Base-by-base conservation (phyloP, 1,139 yeast species). In the Candida glucosophila region DNA sequence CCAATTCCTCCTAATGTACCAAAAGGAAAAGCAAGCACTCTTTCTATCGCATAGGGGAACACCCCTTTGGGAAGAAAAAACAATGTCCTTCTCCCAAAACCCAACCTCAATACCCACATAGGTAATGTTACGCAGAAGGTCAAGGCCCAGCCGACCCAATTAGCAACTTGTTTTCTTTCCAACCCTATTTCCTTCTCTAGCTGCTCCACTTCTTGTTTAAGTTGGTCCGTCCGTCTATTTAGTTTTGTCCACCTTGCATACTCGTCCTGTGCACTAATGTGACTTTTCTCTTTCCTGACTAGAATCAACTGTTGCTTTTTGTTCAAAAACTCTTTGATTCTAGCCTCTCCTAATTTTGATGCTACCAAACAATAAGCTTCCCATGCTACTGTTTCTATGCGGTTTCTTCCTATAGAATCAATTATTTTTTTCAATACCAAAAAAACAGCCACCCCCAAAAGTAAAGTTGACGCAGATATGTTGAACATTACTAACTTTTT, bases 181-280 rank as follows among this genome's bases (percentile, higher is more conserved):
- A 49, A 33, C 3, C 58, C 45, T 9, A 73, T 49, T 3, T 46
- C 41, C 12, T 52, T 50, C 25, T 57, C 66, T 29, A 72, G 44
- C 10, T 42, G 36, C 15, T 63, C 68, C 24, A 80, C 55, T 34
- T 79, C 74, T 7, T 55, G 59, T 26, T 64, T 61, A 29, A 82
- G 48, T 34, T 70, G 67, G 35, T 79, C 88, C 31, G 67, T 56
- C 40, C 68, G 70, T 26, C 98, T 68, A 43, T 85, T 88, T 36
- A 88, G 65, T 49, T 85, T 85, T 3, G 97, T 93, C 98, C 98
- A 90, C 43, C 72, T 77, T 24, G 97, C 96, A 50, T 88, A 90
- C 42, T 90, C 77, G 47, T 90, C 96, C 50, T 88, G 96, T 5
- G 96, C 92, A 34, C 86, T 73, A 10, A 88, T 69, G 6, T 66